Conservation (phyloP, 106 monocot genomes). For the Vanilla planifolia region DNA sequence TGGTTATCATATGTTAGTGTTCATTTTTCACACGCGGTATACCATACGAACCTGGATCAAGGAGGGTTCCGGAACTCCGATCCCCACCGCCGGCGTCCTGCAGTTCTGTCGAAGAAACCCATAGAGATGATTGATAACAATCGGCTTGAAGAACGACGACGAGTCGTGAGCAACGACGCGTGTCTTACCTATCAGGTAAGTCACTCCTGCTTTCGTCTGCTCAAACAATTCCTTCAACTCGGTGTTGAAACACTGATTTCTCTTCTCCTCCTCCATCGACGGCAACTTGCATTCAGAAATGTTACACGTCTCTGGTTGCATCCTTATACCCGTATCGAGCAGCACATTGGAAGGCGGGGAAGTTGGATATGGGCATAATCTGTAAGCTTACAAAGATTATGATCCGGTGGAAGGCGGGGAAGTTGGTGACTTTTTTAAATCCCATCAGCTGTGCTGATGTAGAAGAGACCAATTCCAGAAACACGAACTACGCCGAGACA, state of each 20-base stretch:
- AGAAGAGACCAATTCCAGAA: slow-evolving; percentile 60
- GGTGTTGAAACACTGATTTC: too few species aligned
- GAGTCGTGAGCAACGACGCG: slow-evolving; percentile 35
- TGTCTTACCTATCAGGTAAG: slow-evolving; percentile 79
- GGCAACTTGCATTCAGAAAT: slow-evolving; percentile 34
- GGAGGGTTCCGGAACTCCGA: slow-evolving; percentile 44
- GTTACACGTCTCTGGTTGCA: slow-evolving; percentile 18
- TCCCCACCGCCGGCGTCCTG: slow-evolving; percentile 25
- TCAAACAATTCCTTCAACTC: slow-evolving; percentile 48
- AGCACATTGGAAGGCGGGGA: slow-evolving; percentile 50
- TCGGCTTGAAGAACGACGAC: slow-evolving; percentile 45
- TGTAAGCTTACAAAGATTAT: slow-evolving; percentile 55
- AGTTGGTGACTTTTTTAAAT: slow-evolving; percentile 67
- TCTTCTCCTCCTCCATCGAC: slow-evolving; percentile 39
- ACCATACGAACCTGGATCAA: slow-evolving; percentile 73
- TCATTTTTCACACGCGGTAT: slow-evolving; percentile 65
- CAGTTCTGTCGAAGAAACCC: slow-evolving; percentile 62
- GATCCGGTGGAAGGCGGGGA: slow-evolving; percentile 65
- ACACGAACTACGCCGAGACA: slow-evolving; percentile 57
- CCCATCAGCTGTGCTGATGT: slow-evolving; percentile 26
- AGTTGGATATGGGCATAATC: slow-evolving; percentile 36
- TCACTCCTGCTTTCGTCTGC: slow-evolving; percentile 57
- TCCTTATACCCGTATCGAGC: slow-evolving; percentile 77
- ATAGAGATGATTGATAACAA: slow-evolving; percentile 44
- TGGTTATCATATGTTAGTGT: too few species aligned